phyloP scores from a whole-genome alignment of 1,284 basidiomycete species.

The Ustilago vetiveriae region DNA sequence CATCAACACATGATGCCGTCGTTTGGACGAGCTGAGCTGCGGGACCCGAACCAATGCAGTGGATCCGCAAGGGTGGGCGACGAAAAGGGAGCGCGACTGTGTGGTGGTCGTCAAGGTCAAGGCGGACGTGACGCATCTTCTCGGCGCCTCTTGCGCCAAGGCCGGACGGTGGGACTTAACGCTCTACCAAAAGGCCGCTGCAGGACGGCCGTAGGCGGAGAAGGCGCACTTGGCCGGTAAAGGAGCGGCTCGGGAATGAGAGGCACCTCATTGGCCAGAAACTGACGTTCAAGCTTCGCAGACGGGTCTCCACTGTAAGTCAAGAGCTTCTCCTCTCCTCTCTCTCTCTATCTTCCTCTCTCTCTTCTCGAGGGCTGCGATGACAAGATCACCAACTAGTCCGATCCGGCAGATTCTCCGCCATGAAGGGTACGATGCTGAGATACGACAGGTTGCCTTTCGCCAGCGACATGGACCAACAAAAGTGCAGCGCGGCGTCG shows the following conservation, averaged over 20 bases:
- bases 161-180: not conserved
- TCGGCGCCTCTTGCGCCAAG: not conserved
- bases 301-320: no score
- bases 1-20: not conserved
- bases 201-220: conserved; percentile 6
- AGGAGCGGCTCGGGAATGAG: not conserved
- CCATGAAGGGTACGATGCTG: no score
- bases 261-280: no score
- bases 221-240: not conserved
- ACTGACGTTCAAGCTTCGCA: no score
- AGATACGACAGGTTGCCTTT: no score
- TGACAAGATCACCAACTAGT: no score
- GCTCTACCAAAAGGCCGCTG: not conserved
- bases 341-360: no score
- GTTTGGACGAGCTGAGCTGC: no score
- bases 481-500: no score
- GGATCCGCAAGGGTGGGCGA: not conserved
- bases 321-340: no score
- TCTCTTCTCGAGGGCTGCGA: no score
- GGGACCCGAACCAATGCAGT: conserved; percentile 2
- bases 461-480: not conserved
- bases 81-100: not conserved
- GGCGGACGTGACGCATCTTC: not conserved
- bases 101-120: not conserved
- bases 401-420: no score